Evolutionary conservation across 1,284 basidiomycete genomes (phyloP).

Genomic region (Pascua sp.): DNA sequence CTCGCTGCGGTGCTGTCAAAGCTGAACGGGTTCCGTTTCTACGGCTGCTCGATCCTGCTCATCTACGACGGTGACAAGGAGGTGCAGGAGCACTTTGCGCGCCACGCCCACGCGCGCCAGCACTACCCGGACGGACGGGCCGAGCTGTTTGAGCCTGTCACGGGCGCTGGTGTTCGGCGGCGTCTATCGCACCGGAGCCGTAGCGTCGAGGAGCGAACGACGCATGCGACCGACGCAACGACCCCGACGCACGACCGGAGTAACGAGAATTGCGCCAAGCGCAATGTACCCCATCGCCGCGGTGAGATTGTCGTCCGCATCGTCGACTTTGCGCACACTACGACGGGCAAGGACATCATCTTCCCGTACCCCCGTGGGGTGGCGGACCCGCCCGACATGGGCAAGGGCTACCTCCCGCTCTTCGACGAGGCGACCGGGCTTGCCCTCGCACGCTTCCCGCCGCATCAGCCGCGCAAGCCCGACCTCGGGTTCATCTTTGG

Average conservation of each 20-base stretch:
- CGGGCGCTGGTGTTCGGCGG: background rate
- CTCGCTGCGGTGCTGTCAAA: conserved; percentile 85
- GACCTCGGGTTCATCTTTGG: conserved; percentile 94
- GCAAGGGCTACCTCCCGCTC: conserved; percentile 74
- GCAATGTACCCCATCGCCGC: conserved; percentile 40
- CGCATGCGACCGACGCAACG: background rate
- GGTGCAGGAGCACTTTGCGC: conserved; percentile 61
- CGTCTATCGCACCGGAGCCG: conserved; percentile 14
- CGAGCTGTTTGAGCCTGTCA: too few relatives aligned
- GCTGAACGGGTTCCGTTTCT: conserved; percentile 91
- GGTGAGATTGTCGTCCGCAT: conserved; percentile 94
- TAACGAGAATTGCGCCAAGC: background rate
- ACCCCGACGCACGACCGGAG: background rate
- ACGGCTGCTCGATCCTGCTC: conserved; percentile 92
- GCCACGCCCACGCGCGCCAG: conserved; percentile 6
- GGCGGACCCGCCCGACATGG: conserved; percentile 50
- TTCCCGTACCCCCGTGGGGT: conserved; percentile 48
- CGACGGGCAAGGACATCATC: conserved; percentile 88
- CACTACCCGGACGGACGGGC: background rate
- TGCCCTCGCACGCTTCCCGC: conserved; percentile 84
- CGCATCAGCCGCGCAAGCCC: conserved; percentile 79
- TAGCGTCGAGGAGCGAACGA: conserved; percentile 1
- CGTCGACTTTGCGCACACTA: conserved; percentile 98
- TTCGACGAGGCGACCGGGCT: conserved; percentile 73
- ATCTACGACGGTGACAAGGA: conserved; percentile 96